Evolutionary conservation across 192 early-diverging fungal species (phyloP).

Genomic region (Pilobolus umbonatus): DNA sequence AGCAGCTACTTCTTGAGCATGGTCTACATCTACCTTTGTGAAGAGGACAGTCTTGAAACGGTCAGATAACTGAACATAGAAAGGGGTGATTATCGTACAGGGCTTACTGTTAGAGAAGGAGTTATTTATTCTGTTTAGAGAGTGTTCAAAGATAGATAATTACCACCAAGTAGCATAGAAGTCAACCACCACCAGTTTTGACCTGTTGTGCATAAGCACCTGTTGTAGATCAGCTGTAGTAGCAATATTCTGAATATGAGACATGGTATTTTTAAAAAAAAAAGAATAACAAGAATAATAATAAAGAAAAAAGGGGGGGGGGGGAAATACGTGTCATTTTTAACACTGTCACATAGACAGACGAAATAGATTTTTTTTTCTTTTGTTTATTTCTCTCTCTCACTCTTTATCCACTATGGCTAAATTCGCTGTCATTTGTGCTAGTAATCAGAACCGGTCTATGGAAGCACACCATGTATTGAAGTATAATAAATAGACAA

Average conservation of each 20-base stretch:
- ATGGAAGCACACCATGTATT: constrained; percentile 88
- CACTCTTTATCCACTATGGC: constrained; percentile 47
- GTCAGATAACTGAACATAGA: constrained; percentile 43
- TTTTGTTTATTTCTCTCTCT: background rate
- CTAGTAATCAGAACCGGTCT: constrained; percentile 94
- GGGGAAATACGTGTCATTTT: too few relatives aligned
- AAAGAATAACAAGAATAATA: too few relatives aligned
- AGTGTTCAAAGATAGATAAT: background rate
- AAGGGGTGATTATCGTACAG: constrained; percentile 50
- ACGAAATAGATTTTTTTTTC: background rate
- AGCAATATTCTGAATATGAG: too few relatives aligned
- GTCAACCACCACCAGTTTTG: constrained; percentile 50
- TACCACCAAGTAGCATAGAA: constrained; percentile 44
- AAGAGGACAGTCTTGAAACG: constrained; percentile 46
- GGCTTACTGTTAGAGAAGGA: constrained; percentile 37
- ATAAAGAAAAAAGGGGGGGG: too few relatives aligned
- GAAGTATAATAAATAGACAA: constrained; percentile 1
- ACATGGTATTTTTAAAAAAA: too few relatives aligned
- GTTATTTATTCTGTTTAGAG: background rate
- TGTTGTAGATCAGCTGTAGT: constrained; percentile 6
- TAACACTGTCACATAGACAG: too few relatives aligned
- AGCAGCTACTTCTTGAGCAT: constrained; percentile 27
- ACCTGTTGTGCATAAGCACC: too few relatives aligned
- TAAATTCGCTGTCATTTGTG: constrained; percentile 90
- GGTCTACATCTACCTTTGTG: constrained; percentile 38